Base-by-base conservation (phyloP, 495 filamentous ascomycete species). In the Aspergillus heteromorphus region DNA sequence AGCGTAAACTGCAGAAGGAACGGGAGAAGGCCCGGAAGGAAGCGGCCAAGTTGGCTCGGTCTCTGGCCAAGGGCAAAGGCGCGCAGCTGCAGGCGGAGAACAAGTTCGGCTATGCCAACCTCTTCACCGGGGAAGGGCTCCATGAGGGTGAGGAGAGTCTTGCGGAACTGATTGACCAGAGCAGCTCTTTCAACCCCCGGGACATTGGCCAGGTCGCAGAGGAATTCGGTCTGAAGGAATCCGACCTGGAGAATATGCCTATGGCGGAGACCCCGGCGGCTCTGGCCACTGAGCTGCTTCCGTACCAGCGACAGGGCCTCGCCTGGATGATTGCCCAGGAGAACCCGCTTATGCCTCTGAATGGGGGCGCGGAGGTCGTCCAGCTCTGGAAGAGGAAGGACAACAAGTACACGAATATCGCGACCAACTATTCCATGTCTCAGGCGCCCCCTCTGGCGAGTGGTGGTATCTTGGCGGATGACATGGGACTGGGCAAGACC, bases 401-500 rank as follows among this genome's bases (percentile, higher is more conserved):
- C 3, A 76, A 75, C 21, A 66, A 70, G 4, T 95, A 85, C 50
- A 77, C 76, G 45, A 93, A 96, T 61, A 72, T 95, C 31, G 89
- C 87, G 27, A 92, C 91, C 2, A 85, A 87, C 56, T 92, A 82
- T 62, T 79, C 83, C 0, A 82, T 79, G 2, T 65, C 64, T 1
- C 66, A 64, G 4, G 66, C 72, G 2, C 89, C 91, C 0, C 59
- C 63, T 4, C 73, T 96, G 17, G 81, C 87, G 1, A 88, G 84
- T 58, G 92, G 92, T 41, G 92, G 91, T 30, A 88, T 96, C 29
- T 74, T 96, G 11, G 89, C 89, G 20, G 92, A 97, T 66, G 92
- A 97, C 58, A 97, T 97, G 92, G 92, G 92, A 3, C 73, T 97
- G 6, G 92, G 92, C 13, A 97, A 97, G 70, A 97, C 92, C 1